Base-by-base conservation (phyloP, 371 early-diverging fungal genomes). In the Umbelopsis sp. region DNA sequence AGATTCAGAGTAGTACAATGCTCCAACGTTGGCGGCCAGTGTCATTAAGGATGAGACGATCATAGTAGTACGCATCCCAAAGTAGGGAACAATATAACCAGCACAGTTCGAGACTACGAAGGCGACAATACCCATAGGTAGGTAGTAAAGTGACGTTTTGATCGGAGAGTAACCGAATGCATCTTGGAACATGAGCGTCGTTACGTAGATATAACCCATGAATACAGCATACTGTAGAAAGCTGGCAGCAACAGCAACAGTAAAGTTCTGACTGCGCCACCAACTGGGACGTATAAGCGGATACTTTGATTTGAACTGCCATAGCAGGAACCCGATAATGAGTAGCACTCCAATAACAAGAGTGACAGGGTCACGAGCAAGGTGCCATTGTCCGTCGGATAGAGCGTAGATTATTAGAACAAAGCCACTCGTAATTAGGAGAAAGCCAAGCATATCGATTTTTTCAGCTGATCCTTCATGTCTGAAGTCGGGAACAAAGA, bases 101-200 rank as follows among this genome's bases (percentile, higher is more conserved):
- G 41, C 12, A 41, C 41, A 3, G 7, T 41, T 41, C 7, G 41
- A 7, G 41, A 41, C 7, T 10, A 41, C 41, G 41, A 41, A 41
- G 8, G 63, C 63, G 3, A 35, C 35, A 12, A 63, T 35, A 2
- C 63, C 63, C 35, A 37, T 20, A 9, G 70, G 83, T 74, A 71
- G 79, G 72, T 70, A 81, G 22, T 69, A 76, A 68, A 70, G 77
- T 4, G 83, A 80, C 0, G 81, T 74, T 18, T 76, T 65, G 65
- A 80, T 44, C 4, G 83, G 71, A 7, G 64, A 41, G 45, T 76
- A 83, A 41, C 66, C 62, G 76, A 74, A 78, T 24, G 79, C 62
- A 11, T 83, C 74, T 44, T 79, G 80, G 46, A 83, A 80, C 45
- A 76, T 77, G 46, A 83, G 72, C 4, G 80, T 83, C 38, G 76